Percentiles rank a stretch among this genome's conserved stretches.
phyloP scores from a whole-genome alignment of 805 yeast species.

The Barnettozyma wickerhamii region DNA sequence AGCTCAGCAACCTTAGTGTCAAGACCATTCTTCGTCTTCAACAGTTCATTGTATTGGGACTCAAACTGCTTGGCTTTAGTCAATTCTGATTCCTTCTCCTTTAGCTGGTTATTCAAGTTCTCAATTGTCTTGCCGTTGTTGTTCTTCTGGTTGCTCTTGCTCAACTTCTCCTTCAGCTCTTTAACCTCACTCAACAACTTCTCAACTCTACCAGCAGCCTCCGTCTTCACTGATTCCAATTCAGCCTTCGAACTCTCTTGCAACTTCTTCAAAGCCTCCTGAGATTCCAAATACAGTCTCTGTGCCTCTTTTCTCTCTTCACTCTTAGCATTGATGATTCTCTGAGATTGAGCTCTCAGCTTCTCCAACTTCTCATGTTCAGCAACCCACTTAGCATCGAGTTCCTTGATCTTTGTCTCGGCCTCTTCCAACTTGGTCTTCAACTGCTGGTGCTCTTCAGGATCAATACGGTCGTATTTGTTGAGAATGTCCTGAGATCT shows the following conservation, averaged over 20 bases:
- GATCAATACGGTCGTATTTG: slow-evolving; percentile 44
- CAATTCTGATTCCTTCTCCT: slow-evolving; percentile 20
- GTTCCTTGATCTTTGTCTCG: slow-evolving; percentile 20
- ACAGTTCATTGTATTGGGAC: slow-evolving; percentile 29
- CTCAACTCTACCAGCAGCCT: slow-evolving; percentile 2
- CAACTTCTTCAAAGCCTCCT: slow-evolving; percentile 12
- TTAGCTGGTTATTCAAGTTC: slow-evolving; percentile 16
- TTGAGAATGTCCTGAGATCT: slow-evolving; percentile 44
- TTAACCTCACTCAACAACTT: slow-evolving; percentile 17
- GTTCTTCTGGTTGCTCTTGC: slow-evolving; percentile 4
- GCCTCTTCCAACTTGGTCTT: slow-evolving; percentile 28
- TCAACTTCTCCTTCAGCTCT: slow-evolving; percentile 16
- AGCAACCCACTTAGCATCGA: slow-evolving; percentile 19
- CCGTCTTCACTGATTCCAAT: slow-evolving; percentile 11
- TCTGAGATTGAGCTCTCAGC: slow-evolving; percentile 26
- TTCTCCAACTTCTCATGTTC: slow-evolving; percentile 18
- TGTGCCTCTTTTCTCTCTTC: slow-evolving; percentile 17
- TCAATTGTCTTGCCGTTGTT: slow-evolving; percentile 2
- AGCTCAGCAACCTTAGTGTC: slow-evolving; percentile 18
- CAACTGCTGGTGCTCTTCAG: slow-evolving; percentile 37
- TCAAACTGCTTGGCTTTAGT: slow-evolving; percentile 36
- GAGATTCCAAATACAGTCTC: slow-evolving; percentile 17
- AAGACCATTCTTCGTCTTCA: slow-evolving; percentile 32
- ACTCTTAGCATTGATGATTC: slow-evolving; percentile 23
- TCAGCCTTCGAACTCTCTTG: slow-evolving; percentile 11